Percentiles rank a stretch among this genome's conserved stretches.
Conservation (phyloP, 164 flowering plant species). For the Berberis vulgaris region DNA sequence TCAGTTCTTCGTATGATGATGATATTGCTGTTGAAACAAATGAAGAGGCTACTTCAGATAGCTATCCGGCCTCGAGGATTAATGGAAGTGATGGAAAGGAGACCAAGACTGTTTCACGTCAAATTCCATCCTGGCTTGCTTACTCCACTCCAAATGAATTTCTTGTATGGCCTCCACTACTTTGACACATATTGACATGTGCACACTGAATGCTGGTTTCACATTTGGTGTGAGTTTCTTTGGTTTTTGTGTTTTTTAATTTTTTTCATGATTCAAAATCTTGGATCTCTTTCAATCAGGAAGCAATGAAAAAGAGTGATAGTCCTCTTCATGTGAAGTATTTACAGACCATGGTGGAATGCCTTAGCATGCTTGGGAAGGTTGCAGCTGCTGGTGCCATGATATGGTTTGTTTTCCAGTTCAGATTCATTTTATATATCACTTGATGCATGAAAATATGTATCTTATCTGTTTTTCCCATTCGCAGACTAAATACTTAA, state of each 20-base stretch:
- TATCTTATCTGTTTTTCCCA: background rate
- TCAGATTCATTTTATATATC: background rate
- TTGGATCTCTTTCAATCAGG: slow-evolving; percentile 30
- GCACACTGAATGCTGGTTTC: slow-evolving; percentile 1
- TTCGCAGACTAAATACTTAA: no score
- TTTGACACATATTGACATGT: background rate
- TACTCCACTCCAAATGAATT: slow-evolving; percentile 88
- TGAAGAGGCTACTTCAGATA: slow-evolving; percentile 47
- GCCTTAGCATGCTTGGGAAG: slow-evolving; percentile 91
- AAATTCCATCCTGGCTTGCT: slow-evolving; percentile 78
- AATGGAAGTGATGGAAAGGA: slow-evolving; percentile 65
- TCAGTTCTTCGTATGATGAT: slow-evolving; percentile 79
- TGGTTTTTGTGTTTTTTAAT: no score
- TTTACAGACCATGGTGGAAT: slow-evolving; percentile 91
- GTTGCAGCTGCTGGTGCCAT: slow-evolving; percentile 99
- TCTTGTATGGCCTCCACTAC: slow-evolving; percentile 42
- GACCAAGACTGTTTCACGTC: slow-evolving; percentile 35
- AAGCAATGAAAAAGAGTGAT: slow-evolving; percentile 79
- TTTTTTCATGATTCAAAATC: background rate
- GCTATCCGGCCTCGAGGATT: slow-evolving; percentile 24
- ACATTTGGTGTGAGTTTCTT: background rate
- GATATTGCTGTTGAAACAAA: slow-evolving; percentile 42
- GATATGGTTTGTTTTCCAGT: slow-evolving; percentile 52
- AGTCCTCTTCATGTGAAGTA: slow-evolving; percentile 89
- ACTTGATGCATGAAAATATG: background rate